phyloP scores from a whole-genome alignment of 2,329 filamentous ascomycete genomes.

The Colletotrichum tropicale region DNA sequence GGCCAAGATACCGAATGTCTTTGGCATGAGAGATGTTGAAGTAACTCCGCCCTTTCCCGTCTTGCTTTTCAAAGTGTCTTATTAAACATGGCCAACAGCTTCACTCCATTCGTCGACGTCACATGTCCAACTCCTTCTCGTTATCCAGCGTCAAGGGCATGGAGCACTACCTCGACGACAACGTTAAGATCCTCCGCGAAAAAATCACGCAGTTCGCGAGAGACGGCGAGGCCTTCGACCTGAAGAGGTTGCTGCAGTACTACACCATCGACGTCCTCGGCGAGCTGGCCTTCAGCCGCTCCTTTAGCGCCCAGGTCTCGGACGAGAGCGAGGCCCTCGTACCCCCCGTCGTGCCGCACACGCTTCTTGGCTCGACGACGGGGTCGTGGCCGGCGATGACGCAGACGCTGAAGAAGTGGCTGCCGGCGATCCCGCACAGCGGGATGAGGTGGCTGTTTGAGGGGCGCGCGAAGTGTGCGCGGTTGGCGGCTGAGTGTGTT shows the following conservation, averaged over 20 bases:
- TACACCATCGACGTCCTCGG: conserved; percentile 30
- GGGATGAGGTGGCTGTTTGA: conserved; percentile 24
- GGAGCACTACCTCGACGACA: conserved; percentile 34
- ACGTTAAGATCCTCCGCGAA: conserved; percentile 30
- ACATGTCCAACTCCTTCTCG: conserved; percentile 9
- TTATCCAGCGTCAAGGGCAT: conserved; percentile 33
- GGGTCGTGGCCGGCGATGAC: conserved; percentile 32
- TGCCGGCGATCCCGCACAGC: conserved; percentile 24
- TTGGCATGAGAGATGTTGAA: not conserved
- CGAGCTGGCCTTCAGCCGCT: conserved; percentile 34
- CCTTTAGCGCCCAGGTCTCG: conserved; percentile 31
- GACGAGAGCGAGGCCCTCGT: conserved; percentile 29
- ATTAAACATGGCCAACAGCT: not conserved
- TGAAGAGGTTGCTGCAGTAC: conserved; percentile 32
- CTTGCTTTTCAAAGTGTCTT: accelerated
- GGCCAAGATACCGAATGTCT: not conserved
- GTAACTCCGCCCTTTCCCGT: not conserved
- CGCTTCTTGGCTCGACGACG: conserved; percentile 30
- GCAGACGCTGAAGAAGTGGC: conserved; percentile 26
- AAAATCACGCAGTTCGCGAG: conserved; percentile 22
- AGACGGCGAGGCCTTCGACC: conserved; percentile 27
- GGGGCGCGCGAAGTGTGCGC: conserved; percentile 24
- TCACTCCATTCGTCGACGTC: not conserved
- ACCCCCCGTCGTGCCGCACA: conserved; percentile 36
- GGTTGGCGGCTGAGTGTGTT: conserved; percentile 24